Evolutionary conservation across 345 rosid genomes (phyloP).

Genomic region (Dipteronia dyeriana): DNA sequence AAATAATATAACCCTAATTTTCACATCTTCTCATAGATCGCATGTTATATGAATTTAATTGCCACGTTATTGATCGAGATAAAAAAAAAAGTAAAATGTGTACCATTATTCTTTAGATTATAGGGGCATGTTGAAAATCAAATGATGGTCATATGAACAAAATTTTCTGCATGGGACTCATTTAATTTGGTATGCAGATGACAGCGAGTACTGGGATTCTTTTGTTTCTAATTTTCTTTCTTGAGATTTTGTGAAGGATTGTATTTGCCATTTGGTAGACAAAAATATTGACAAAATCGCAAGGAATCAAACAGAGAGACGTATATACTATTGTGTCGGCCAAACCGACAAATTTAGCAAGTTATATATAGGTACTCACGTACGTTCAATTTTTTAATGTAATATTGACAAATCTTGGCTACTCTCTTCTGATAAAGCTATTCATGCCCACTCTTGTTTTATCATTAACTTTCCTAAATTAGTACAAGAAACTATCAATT

Average conservation of each 20-base stretch:
- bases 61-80: too few relatives aligned
- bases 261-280: not conserved
- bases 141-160: too few relatives aligned
- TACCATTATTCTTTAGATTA: too few relatives aligned
- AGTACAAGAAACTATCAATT: too few relatives aligned
- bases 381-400: not conserved
- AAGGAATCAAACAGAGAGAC: not conserved
- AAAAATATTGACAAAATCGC: not conserved
- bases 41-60: too few relatives aligned
- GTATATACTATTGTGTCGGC: slow-evolving; percentile 9
- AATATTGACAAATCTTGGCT: too few relatives aligned
- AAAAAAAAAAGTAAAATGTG: too few relatives aligned
- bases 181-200: not conserved
- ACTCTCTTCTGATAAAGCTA: too few relatives aligned
- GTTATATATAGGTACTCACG: not conserved
- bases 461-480: too few relatives aligned
- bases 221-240: not conserved
- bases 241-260: not conserved
- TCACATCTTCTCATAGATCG: too few relatives aligned
- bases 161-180: not conserved
- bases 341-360: not conserved
- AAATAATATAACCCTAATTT: too few relatives aligned
- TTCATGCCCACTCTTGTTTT: not conserved
- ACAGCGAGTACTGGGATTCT: not conserved
- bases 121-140: too few relatives aligned